Evolutionary conservation across 495 filamentous ascomycete species (phyloP).

Genomic region (Neurospora pannonica): DNA sequence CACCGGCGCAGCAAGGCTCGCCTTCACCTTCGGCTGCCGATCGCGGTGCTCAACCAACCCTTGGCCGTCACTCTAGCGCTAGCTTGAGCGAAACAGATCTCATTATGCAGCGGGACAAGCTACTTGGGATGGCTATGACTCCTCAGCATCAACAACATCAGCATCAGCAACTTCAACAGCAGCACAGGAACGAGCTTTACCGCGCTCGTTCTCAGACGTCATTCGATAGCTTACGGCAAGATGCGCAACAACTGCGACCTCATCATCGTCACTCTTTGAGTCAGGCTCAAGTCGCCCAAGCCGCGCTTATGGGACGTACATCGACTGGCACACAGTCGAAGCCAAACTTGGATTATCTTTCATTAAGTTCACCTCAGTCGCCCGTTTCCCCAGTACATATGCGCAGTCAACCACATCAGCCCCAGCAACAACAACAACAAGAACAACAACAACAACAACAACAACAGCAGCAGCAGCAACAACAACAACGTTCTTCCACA

Average conservation of each 20-base stretch:
- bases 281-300: constrained; percentile 20
- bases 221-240: constrained; percentile 28
- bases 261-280: constrained; percentile 38
- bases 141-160: constrained; percentile 14
- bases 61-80: constrained; percentile 30
- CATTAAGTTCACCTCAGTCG: constrained; percentile 23
- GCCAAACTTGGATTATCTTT: constrained; percentile 32
- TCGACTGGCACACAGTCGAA: constrained; percentile 15
- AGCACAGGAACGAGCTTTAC: constrained; percentile 18
- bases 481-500: constrained; percentile 17
- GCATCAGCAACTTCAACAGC: constrained; percentile 15
- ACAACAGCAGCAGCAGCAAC: neutral
- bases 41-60: constrained; percentile 8
- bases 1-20: constrained; percentile 29
- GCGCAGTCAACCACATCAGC: constrained; percentile 23
- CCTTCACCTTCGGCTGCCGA: constrained; percentile 25
- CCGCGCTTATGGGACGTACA: constrained; percentile 20
- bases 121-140: constrained; percentile 39
- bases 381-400: constrained; percentile 25
- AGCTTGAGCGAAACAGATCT: constrained; percentile 44
- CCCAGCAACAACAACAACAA: constrained; percentile 6
- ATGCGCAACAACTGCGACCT: constrained; percentile 19
- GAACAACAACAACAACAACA: constrained; percentile 9
- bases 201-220: constrained; percentile 29
- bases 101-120: constrained; percentile 42